Evolutionary conservation across 1,284 basidiomycete genomes (phyloP), one percentile per base, ranked within the genome.

Genomic region (Puccinia triticina): DNA sequence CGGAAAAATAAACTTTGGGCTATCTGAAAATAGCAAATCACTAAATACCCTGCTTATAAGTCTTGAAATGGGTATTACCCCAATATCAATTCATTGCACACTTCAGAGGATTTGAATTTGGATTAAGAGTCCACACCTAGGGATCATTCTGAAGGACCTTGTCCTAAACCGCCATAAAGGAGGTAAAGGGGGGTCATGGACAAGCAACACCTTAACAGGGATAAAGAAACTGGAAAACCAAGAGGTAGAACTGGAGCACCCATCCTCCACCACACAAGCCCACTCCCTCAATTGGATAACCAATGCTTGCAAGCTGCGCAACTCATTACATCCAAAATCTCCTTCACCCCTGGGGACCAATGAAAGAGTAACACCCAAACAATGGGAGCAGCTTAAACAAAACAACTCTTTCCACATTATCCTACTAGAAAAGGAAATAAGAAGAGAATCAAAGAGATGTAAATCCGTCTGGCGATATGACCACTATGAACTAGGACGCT

Each of bases 11-110:
- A 37, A 37, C 37, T 43, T 43, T 72, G 69, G 69, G 3, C 21
- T n/a, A 4, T 21, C 10, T 2, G 40, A n/a, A 43, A 50, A 72
- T 11, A 50, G 16, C n/a, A 43, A 72, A 43, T 32, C 23, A 8
- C 40, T 72, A 3, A 72, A 72, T 23, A n/a, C 21, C 10, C 23
- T 46, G 12, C 69, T 72, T 14, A 2, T 72, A 37, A 23, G 69
- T 72, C 37, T 72, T 3, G 34, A 72, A 37, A 37, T 72, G 23
- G 69, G 69, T 12, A 50, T 72, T 8, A 46, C 16, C 46, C 69
- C 69, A 18, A 8, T 43, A 11, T 50, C 37, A 23, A 50, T 72
- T 3, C 69, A 72, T 37, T 72, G 37, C 40, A 43, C 23, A 12
- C 3, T 23, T 11, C 37, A 43, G 11, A 40, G 46, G 32, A 40